These are phyloP conservation scores for Boletus vinaceobasis DNA, from an alignment of 768 basidiomycete genomes.

Conservation along the genomic window DNA sequence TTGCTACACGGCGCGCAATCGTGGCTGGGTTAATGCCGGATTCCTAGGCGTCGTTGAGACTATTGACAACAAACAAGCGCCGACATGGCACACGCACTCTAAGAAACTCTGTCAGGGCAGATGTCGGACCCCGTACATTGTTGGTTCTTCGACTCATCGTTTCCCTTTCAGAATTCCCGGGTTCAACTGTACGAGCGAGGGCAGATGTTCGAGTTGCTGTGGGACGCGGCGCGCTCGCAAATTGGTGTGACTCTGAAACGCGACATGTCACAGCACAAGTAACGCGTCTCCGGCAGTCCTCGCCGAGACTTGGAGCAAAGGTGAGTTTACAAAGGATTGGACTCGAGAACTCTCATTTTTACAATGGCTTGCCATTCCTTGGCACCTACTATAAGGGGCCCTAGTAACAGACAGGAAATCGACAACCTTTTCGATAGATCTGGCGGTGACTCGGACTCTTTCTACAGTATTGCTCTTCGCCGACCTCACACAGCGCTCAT, in stretches of 20 bases:
- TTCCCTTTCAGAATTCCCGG: not conserved
- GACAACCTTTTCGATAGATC: constrained; percentile 14
- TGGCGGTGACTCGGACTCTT: no score
- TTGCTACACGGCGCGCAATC: constrained; percentile 37
- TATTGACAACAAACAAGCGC: constrained; percentile 15
- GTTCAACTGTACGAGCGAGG: not conserved
- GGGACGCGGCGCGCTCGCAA: constrained; percentile 5
- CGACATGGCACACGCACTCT: constrained; percentile 41
- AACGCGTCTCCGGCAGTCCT: not conserved
- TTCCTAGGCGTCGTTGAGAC: constrained; percentile 35
- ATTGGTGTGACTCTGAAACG: constrained; percentile 11
- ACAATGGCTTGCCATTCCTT: not conserved
- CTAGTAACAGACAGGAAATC: constrained; percentile 15
- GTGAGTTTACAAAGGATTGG: no score
- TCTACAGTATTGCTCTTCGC: constrained; percentile 27
- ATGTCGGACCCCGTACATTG: constrained; percentile 78
- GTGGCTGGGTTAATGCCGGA: constrained; percentile 47
- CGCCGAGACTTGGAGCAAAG: no score
- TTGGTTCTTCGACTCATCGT: constrained; percentile 35
- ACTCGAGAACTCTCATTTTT: no score
- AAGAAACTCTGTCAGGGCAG: constrained; percentile 79
- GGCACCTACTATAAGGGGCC: not conserved
- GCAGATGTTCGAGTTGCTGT: not conserved
- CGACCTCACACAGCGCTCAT: constrained; percentile 34
- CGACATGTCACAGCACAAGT: constrained; percentile 16